Conservation (phyloP, 768 basidiomycete genomes). For the Serendipita sp. region DNA sequence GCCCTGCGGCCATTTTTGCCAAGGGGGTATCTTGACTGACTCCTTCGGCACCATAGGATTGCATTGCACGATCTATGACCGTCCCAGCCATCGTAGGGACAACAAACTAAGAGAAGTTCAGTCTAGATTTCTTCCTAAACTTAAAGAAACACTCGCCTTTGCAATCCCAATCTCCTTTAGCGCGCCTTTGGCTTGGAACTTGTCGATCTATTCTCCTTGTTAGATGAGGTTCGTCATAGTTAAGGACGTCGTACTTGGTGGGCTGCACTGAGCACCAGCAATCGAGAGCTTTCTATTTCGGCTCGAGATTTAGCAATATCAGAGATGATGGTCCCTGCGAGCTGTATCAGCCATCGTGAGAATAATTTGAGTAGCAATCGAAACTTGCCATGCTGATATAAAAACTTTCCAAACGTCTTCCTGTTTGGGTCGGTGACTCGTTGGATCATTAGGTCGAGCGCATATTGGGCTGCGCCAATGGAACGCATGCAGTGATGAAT, state of each 20-base stretch:
- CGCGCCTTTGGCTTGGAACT: constrained; percentile 79
- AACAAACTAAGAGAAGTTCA: constrained; percentile 47
- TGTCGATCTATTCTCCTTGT: constrained; percentile 52
- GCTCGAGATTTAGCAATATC: constrained; percentile 87
- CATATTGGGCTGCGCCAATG: constrained; percentile 72
- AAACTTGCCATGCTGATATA: constrained; percentile 71
- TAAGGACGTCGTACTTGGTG: constrained; percentile 39
- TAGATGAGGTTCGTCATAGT: neutral
- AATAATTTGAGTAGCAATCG: neutral
- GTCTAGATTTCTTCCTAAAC: neutral
- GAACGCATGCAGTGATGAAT: constrained; percentile 98
- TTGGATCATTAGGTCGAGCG: constrained; percentile 75
- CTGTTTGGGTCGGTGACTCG: constrained; percentile 83
- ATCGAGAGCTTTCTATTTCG: constrained; percentile 75
- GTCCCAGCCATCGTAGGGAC: constrained; percentile 80
- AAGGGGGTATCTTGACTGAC: constrained; percentile 79
- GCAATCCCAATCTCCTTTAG: constrained; percentile 96
- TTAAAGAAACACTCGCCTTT: constrained; percentile 44
- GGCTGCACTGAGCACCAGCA: constrained; percentile 86
- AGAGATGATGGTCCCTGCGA: constrained; percentile 26
- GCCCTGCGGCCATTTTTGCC: constrained; percentile 55
- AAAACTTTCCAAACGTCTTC: constrained; percentile 86
- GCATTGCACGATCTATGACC: constrained; percentile 91
- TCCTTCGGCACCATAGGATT: constrained; percentile 90
- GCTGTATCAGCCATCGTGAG: neutral